These are phyloP conservation scores for Coprinellus aureogranulatus DNA, from an alignment of 768 basidiomycete species.

Conservation along the genomic window DNA sequence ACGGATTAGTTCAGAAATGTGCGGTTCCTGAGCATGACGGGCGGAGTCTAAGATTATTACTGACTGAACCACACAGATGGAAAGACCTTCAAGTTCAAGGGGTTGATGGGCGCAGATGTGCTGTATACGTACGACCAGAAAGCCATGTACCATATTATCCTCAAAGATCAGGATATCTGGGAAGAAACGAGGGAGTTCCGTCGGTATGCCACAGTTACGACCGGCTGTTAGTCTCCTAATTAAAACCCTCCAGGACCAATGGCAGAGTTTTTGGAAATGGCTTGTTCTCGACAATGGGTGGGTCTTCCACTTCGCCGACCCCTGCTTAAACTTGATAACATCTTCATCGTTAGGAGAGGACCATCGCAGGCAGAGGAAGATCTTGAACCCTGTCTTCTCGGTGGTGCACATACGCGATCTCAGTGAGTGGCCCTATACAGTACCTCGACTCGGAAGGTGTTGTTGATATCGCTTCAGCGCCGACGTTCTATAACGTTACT, in stretches of 20 bases:
- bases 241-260: neutral
- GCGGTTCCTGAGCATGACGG: too few relatives aligned
- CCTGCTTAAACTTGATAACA: neutral
- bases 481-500: slow-evolving; percentile 33
- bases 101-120: slow-evolving; percentile 31
- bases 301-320: neutral
- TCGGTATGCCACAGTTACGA: neutral
- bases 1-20: too few relatives aligned
- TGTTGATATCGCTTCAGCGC: slow-evolving; percentile 27
- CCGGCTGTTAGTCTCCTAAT: too few relatives aligned
- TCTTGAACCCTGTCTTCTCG: slow-evolving; percentile 46
- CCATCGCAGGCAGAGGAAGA: slow-evolving; percentile 37
- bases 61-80: slow-evolving; percentile 25
- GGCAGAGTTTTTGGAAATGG: slow-evolving; percentile 7
- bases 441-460: too few relatives aligned
- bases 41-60: too few relatives aligned
- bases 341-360: slow-evolving; percentile 31
- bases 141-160: neutral
- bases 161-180: slow-evolving; percentile 26
- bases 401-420: slow-evolving; percentile 36
- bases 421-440: slow-evolving; percentile 17
- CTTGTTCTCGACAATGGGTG: slow-evolving; percentile 10
- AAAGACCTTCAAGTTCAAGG: slow-evolving; percentile 29
- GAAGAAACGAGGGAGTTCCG: slow-evolving; percentile 10
- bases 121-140: too few relatives aligned